Conservation (phyloP, 1,284 basidiomycete species). For the Rhodotorula sp. region DNA sequence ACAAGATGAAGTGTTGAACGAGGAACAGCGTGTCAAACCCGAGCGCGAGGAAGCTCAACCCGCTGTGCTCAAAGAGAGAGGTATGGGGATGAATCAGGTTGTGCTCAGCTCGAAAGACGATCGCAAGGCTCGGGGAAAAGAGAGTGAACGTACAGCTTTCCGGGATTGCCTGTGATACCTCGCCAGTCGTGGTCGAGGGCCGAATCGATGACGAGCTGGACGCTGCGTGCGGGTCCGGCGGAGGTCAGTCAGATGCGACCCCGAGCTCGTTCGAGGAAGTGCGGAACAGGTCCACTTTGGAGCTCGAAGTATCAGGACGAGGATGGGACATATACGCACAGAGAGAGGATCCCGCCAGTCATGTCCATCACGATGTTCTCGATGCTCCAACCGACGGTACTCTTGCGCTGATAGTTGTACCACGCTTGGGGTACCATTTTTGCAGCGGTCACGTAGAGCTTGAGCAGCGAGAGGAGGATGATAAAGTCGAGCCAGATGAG, state of each 20-base stretch:
- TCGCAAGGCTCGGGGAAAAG: too few relatives aligned
- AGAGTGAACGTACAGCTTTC: conserved; percentile 44
- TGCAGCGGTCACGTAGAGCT: conserved; percentile 49
- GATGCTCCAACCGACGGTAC: conserved; percentile 50
- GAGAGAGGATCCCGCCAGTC: conserved; percentile 47
- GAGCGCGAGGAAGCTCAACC: conserved; percentile 48
- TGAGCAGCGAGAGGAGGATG: conserved; percentile 47
- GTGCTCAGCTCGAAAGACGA: too few relatives aligned
- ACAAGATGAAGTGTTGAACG: conserved; percentile 50
- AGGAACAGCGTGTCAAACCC: conserved; percentile 50
- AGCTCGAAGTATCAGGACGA: too few relatives aligned
- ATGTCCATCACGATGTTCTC: conserved; percentile 50
- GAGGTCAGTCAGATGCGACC: background rate
- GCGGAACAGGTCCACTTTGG: background rate
- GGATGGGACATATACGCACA: conserved; percentile 30
- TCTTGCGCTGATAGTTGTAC: conserved; percentile 48
- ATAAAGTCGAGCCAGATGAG: conserved; percentile 42
- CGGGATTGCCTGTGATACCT: conserved; percentile 45
- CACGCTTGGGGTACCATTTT: conserved; percentile 50
- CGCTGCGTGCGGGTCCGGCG: conserved; percentile 5
- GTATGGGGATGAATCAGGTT: background rate
- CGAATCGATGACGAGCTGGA: conserved; percentile 46
- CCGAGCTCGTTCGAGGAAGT: too few relatives aligned
- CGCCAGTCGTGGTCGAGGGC: conserved; percentile 44
- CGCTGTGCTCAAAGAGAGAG: conserved; percentile 35